Conservation (phyloP, 345 rosid genomes). For the Syzygium oleosum region DNA sequence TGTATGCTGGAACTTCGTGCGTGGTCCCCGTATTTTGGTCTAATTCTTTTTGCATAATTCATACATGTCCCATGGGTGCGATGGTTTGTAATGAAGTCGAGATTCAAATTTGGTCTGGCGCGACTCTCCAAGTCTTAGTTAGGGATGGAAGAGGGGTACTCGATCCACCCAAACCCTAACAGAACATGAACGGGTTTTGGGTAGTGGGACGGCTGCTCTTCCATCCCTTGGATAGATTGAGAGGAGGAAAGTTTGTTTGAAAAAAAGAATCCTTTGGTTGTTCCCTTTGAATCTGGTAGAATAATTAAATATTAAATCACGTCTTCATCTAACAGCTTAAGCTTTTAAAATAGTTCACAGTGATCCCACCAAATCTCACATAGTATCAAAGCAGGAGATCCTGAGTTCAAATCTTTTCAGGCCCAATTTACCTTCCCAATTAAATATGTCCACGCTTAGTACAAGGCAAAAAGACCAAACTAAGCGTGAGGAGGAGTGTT, state of each 20-base stretch:
- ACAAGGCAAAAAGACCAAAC: too few species aligned
- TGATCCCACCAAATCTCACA: too few species aligned
- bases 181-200: background rate
- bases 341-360: too few species aligned
- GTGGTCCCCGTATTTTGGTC: background rate
- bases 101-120: background rate
- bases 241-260: background rate
- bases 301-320: too few species aligned
- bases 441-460: too few species aligned
- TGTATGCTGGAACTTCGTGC: background rate
- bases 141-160: background rate
- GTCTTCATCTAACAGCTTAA: too few species aligned
- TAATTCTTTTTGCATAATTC: background rate
- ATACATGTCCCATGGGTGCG: background rate
- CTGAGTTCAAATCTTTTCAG: too few species aligned
- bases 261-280: background rate
- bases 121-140: background rate
- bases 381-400: too few species aligned
- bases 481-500: too few species aligned
- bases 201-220: background rate
- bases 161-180: background rate
- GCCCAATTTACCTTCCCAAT: too few species aligned
- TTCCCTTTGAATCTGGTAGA: too few species aligned
- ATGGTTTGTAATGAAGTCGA: background rate
- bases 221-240: background rate